Evolutionary conservation across 129 eudicot genomes (phyloP).

Genomic region (Flaveria trinervia): DNA sequence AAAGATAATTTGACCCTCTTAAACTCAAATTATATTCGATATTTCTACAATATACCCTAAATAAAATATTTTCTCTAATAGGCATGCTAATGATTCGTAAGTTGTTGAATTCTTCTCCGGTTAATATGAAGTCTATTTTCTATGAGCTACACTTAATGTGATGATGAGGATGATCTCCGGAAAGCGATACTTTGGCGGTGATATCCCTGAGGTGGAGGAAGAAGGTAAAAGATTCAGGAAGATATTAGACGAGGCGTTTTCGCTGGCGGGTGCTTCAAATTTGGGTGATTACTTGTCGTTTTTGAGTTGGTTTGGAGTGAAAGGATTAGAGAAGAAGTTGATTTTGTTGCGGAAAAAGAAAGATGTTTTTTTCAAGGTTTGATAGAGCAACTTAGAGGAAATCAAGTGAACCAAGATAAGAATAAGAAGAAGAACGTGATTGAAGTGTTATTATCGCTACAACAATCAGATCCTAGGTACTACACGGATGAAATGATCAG

Average conservation of each 20-base stretch:
- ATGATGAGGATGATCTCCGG: slow-evolving; percentile 46
- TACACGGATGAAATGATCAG: slow-evolving; percentile 42
- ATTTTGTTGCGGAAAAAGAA: slow-evolving; percentile 24
- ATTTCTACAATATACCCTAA: too few species aligned
- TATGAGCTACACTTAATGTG: slow-evolving; percentile 30
- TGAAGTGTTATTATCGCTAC: slow-evolving; percentile 37
- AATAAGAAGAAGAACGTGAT: slow-evolving; percentile 31
- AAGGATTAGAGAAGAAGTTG: slow-evolving; percentile 39
- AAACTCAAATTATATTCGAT: too few species aligned
- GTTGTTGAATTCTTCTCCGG: not conserved
- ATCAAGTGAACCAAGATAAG: not conserved
- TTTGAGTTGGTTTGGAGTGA: slow-evolving; percentile 37
- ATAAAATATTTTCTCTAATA: too few species aligned
- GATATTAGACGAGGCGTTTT: slow-evolving; percentile 28
- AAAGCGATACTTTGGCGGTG: slow-evolving; percentile 39
- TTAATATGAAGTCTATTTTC: slow-evolving; percentile 29
- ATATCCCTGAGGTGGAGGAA: slow-evolving; percentile 16
- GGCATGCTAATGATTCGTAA: too few species aligned
- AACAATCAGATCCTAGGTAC: slow-evolving; percentile 36
- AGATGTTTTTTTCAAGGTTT: slow-evolving; percentile 43
- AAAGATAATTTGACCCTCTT: too few species aligned
- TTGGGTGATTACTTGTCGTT: slow-evolving; percentile 40
- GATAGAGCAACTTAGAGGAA: slow-evolving; percentile 31
- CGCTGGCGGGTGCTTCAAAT: slow-evolving; percentile 18
- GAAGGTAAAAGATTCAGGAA: slow-evolving; percentile 30